These are phyloP conservation scores for Fusarium sp. DNA, from an alignment of 2,329 filamentous ascomycete genomes.

Conservation along the genomic window DNA sequence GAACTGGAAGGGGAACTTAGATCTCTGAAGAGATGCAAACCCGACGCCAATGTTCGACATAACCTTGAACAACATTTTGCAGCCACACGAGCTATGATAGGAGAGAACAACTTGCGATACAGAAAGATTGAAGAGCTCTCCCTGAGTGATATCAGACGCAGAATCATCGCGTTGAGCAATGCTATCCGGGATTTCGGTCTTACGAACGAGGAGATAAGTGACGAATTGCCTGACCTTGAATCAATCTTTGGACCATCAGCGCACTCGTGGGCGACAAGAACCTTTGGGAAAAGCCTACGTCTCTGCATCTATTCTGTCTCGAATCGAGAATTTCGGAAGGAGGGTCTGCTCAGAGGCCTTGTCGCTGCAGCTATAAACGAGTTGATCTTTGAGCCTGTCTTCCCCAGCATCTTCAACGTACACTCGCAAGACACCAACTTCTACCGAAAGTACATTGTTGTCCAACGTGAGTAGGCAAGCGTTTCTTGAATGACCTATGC, in stretches of 20 bases:
- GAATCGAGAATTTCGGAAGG: neutral
- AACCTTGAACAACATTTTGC: neutral
- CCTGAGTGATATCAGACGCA: neutral
- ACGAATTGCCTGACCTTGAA: rapidly evolving
- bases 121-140: neutral
- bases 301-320: neutral
- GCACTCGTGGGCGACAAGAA: neutral
- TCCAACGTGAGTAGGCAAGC: neutral
- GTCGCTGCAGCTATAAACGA: neutral
- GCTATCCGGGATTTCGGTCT: neutral
- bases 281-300: neutral
- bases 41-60: neutral
- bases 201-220: neutral
- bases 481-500: neutral
- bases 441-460: neutral
- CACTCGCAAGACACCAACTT: neutral
- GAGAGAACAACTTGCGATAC: neutral
- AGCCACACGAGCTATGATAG: neutral
- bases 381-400: neutral
- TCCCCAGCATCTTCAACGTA: neutral
- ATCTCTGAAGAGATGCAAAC: neutral
- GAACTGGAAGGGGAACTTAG: neutral
- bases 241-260: rapidly evolving
- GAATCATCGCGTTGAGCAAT: neutral
- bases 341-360: neutral